These are phyloP conservation scores for Leccinum longicurvipes DNA, from an alignment of 768 basidiomycete genomes.

Conservation along the genomic window DNA sequence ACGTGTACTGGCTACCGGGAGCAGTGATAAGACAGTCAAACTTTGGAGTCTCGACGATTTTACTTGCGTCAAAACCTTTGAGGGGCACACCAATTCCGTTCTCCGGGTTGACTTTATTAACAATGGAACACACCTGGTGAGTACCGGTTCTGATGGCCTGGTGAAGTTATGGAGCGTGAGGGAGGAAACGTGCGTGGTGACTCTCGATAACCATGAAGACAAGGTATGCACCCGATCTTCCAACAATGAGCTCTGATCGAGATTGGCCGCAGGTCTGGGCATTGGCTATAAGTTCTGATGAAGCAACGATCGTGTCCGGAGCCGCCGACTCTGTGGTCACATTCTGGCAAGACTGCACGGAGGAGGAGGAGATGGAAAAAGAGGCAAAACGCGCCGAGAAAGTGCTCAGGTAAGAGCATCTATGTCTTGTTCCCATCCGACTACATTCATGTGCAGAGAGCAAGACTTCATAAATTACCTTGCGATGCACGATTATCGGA, in stretches of 20 bases:
- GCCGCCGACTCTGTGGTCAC: constrained; percentile 96
- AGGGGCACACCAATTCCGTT: constrained; percentile 97
- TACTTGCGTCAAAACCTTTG: constrained; percentile 92
- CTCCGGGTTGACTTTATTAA: constrained; percentile 89
- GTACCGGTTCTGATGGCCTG: constrained; percentile 88
- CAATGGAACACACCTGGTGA: constrained; percentile 80
- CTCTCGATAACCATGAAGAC: constrained; percentile 96
- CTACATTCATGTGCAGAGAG: constrained; percentile 57
- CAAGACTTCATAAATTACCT: constrained; percentile 95
- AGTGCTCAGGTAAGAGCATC: constrained; percentile 69
- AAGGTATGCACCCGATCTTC: constrained; percentile 55
- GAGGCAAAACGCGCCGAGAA: constrained; percentile 67
- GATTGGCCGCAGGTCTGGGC: constrained; percentile 84
- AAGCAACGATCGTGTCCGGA: constrained; percentile 83
- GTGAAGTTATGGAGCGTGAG: constrained; percentile 94
- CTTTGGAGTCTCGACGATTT: constrained; percentile 94
- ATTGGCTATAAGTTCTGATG: constrained; percentile 76
- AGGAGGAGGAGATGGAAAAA: constrained; percentile 73
- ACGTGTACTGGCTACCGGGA: constrained; percentile 85
- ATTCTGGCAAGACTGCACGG: constrained; percentile 95
- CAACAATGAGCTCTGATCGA: not conserved
- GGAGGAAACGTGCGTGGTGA: constrained; percentile 82
- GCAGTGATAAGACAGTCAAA: constrained; percentile 92
- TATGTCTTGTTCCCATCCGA: not conserved
- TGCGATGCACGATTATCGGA: constrained; percentile 81